Percentiles rank a stretch among this genome's conserved stretches.
Evolutionary conservation across 495 filamentous ascomycete genomes (phyloP).

Genomic region (Podospora sp.): DNA sequence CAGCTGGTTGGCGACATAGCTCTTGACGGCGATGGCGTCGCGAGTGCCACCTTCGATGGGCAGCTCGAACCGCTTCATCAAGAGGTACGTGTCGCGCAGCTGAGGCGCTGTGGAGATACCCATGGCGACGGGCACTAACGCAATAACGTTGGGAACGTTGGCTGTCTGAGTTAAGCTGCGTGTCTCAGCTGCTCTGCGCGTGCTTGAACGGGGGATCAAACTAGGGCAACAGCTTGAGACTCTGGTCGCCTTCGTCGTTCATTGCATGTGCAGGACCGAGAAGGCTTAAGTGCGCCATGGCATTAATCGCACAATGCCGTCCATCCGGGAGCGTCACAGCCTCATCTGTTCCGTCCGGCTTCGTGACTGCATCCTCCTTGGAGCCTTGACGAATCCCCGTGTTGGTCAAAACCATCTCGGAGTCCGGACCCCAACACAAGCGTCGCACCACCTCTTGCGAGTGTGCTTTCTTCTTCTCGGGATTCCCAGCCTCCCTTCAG

Average conservation of each 20-base stretch:
- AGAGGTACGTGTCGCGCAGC: conserved; percentile 27
- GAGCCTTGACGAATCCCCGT: not conserved
- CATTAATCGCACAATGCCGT: not conserved
- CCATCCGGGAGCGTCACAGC: not conserved
- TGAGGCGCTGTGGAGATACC: conserved; percentile 28
- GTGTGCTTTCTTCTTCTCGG: not conserved
- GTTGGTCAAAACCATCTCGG: not conserved
- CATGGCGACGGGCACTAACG: conserved; percentile 17
- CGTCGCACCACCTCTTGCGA: not conserved
- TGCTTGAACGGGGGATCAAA: not conserved
- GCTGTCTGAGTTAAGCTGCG: not conserved
- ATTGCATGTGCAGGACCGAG: not conserved
- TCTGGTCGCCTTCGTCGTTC: not conserved
- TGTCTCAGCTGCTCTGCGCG: not conserved
- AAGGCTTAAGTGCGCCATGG: not conserved
- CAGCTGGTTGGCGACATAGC: conserved; percentile 28
- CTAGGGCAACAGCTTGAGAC: not conserved
- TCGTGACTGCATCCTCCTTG: not conserved
- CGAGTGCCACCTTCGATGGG: conserved; percentile 24
- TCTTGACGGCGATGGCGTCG: conserved; percentile 33
- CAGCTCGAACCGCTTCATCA: conserved; percentile 31
- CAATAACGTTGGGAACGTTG: not conserved
- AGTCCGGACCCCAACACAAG: not conserved
- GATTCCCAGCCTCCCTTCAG: not conserved
- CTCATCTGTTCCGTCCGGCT: not conserved